Percentiles rank a stretch among this genome's conserved stretches.
These are phyloP conservation scores for Phalaenopsis hybrid DNA, from an alignment of 116 monocot genomes.

Conservation along the genomic window DNA sequence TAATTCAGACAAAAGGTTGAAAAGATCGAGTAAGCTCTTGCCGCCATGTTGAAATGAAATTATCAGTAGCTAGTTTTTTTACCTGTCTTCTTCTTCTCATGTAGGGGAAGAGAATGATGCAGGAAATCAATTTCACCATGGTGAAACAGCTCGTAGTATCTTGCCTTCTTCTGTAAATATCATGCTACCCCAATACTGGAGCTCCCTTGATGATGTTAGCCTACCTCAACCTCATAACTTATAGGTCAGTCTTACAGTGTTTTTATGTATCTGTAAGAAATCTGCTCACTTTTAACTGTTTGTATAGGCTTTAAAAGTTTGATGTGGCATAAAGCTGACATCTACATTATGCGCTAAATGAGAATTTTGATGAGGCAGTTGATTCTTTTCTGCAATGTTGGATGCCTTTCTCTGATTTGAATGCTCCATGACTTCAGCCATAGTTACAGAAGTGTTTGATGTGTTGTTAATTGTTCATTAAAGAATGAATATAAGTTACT, in stretches of 20 bases:
- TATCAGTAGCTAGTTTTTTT: neutral
- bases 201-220: neutral
- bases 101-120: slow-evolving; percentile 4
- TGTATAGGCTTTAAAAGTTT: neutral
- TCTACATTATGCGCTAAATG: neutral
- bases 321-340: neutral
- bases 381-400: neutral
- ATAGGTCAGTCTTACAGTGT: neutral
- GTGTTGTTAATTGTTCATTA: neutral
- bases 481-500: neutral
- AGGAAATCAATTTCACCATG: slow-evolving; percentile 3
- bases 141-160: neutral
- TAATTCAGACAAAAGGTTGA: neutral
- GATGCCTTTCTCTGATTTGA: neutral
- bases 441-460: too few species aligned
- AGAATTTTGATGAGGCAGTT: neutral
- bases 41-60: neutral
- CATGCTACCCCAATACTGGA: slow-evolving; percentile 5
- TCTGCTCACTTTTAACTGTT: neutral
- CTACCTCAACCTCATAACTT: neutral
- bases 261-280: neutral
- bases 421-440: neutral
- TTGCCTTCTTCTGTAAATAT: neutral
- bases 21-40: slow-evolving; percentile 6
- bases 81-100: neutral